Evolutionary conservation across 805 yeast species (phyloP).

Genomic region (Candida cerambycidarum): DNA sequence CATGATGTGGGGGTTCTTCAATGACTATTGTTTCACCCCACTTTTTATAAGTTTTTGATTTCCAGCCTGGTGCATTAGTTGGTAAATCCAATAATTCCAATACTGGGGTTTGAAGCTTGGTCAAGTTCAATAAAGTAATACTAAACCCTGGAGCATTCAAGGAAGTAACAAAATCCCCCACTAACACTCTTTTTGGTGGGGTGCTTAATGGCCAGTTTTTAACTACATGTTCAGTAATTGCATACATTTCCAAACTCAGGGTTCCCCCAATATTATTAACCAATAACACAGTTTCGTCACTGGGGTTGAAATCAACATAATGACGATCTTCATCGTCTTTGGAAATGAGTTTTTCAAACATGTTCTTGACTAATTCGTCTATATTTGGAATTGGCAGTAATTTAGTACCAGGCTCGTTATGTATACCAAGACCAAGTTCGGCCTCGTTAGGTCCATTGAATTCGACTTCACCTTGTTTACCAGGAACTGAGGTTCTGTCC

Average conservation of each 20-base stretch:
- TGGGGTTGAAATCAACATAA: slow-evolving; percentile 65
- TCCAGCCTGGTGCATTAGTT: slow-evolving; percentile 86
- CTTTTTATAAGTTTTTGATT: slow-evolving; percentile 36
- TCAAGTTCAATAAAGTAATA: slow-evolving; percentile 72
- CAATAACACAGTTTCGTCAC: slow-evolving; percentile 67
- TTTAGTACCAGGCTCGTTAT: slow-evolving; percentile 84
- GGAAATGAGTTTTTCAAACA: slow-evolving; percentile 64
- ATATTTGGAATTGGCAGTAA: slow-evolving; percentile 69
- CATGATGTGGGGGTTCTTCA: slow-evolving; percentile 30
- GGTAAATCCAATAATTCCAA: slow-evolving; percentile 65
- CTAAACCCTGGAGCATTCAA: slow-evolving; percentile 92
- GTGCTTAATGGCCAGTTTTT: slow-evolving; percentile 53
- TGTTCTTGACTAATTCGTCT: slow-evolving; percentile 52
- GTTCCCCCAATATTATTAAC: slow-evolving; percentile 91
- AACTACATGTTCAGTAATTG: slow-evolving; percentile 62
- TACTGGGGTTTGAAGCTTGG: slow-evolving; percentile 41
- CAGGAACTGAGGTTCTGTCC: slow-evolving; percentile 90
- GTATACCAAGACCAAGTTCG: slow-evolving; percentile 95
- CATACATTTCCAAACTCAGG: slow-evolving; percentile 73
- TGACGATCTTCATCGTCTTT: slow-evolving; percentile 72
- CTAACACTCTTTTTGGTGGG: slow-evolving; percentile 65
- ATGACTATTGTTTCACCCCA: slow-evolving; percentile 31
- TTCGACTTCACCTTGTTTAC: slow-evolving; percentile 48
- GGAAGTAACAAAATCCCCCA: slow-evolving; percentile 85
- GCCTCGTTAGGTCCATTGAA: slow-evolving; percentile 60